These are phyloP conservation scores for Phascolomyces articulosus DNA, from an alignment of 371 early-diverging fungal genomes.

Conservation along the genomic window DNA sequence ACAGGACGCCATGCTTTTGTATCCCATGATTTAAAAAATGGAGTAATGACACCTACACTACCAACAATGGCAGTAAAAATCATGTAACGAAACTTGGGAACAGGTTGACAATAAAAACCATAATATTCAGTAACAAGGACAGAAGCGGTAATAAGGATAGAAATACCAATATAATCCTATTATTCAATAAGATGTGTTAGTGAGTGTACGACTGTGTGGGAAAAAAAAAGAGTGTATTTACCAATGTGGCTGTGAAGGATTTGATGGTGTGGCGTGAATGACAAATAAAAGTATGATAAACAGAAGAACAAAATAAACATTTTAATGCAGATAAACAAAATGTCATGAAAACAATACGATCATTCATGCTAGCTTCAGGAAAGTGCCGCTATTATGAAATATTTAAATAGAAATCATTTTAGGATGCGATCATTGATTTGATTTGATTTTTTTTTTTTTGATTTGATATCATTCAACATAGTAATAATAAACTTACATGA, in stretches of 20 bases:
- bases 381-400: constrained; percentile 57
- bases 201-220: background rate
- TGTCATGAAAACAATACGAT: constrained; percentile 56
- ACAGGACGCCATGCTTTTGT: constrained; percentile 55
- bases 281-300: constrained; percentile 73
- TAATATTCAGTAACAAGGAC: constrained; percentile 64
- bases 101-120: constrained; percentile 64
- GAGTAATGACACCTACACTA: constrained; percentile 59
- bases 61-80: constrained; percentile 61
- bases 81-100: constrained; percentile 50
- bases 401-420: no score
- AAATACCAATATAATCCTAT: constrained; percentile 71
- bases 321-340: constrained; percentile 69
- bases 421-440: no score
- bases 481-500: constrained; percentile 31
- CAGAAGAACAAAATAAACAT: constrained; percentile 69
- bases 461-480: background rate
- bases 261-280: constrained; percentile 62
- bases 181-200: background rate
- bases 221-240: background rate
- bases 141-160: constrained; percentile 68
- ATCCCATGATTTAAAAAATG: constrained; percentile 63
- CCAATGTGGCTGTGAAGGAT: constrained; percentile 63
- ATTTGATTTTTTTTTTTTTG: no score
- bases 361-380: constrained; percentile 51